Evolutionary conservation across 768 basidiomycete genomes (phyloP).

Genomic region (Mycena polygramma): DNA sequence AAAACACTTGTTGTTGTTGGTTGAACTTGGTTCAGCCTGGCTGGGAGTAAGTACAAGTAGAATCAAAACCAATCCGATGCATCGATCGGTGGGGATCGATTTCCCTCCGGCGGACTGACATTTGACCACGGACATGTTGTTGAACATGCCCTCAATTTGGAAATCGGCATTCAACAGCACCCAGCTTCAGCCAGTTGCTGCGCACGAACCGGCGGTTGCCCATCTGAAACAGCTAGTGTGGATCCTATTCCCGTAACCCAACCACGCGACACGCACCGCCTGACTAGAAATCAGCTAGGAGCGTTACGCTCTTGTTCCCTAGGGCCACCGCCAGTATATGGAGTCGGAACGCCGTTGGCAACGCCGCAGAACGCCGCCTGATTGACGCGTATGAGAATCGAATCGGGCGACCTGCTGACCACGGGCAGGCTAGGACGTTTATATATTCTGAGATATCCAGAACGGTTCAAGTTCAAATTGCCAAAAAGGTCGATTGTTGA

Average conservation of each 20-base stretch:
- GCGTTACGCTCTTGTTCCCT: neutral
- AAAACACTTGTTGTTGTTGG: neutral
- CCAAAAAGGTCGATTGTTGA: neutral
- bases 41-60: too few species aligned
- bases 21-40: too few species aligned
- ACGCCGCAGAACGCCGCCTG: neutral
- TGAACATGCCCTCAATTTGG: neutral
- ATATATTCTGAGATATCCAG: too few species aligned
- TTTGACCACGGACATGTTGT: too few species aligned
- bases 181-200: too few species aligned
- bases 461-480: too few species aligned
- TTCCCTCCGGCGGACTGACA: too few species aligned
- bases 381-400: conserved; percentile 5
- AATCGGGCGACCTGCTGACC: conserved; percentile 8
- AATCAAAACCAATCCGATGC: too few species aligned
- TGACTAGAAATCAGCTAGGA: neutral
- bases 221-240: neutral
- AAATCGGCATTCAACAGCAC: too few species aligned
- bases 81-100: too few species aligned
- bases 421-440: neutral
- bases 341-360: neutral
- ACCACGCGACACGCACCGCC: neutral
- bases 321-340: neutral
- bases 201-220: neutral
- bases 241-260: neutral